Base-by-base conservation (phyloP, 2,329 filamentous ascomycete species). In the Didymella arachidicola region DNA sequence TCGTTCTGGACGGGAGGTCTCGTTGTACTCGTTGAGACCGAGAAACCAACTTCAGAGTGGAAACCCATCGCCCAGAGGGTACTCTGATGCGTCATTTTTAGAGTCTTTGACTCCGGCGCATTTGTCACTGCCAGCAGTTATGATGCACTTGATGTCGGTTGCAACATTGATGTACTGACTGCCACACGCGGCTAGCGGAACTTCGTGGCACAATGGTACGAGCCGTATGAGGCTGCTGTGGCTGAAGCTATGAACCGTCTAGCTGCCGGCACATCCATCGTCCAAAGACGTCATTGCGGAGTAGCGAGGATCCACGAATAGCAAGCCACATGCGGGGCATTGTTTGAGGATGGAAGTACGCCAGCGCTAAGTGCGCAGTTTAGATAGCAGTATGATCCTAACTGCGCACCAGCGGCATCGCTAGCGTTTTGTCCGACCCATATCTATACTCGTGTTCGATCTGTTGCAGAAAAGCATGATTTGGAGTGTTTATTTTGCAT, bases 1-100 rank as follows among this genome's bases (percentile, higher is more conserved):
- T 16, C 67, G 69, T 7, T 34, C 18, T 78, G 76, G 76, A 49
- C 39, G 14, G 77, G 78, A 3, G 78, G 77, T 2, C 62, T 59
- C 46, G 67, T 80, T 16, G 77, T 79, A 52, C 69, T 80, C 6
- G 78, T 80, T 8, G 71, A 72, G 1, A 80, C 79, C 0, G 70
- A 75, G 53, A 69, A 68, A 43, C 61, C 71, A 8, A 78, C 79
- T 53, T 56, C 67, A 19, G 64, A 78, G 25, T 80, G 79, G 79
- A 52, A 48, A 7, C 71, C 73, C 1, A 68, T 79, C 44, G 77
- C 74, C 4, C 66, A 67, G 41, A 71, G 73, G 48, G 51, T 54
- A 6, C 19, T 79, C 1, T 72, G 47, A 67, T 54, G 34, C 45
- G 44, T 59, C 50, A 59, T 51, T 11, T 34, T 16, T 5, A n/a